Evolutionary conservation across 1,284 basidiomycete species (phyloP), one percentile per base, ranked within the genome.

Genomic region (Blastosporella zonata): DNA sequence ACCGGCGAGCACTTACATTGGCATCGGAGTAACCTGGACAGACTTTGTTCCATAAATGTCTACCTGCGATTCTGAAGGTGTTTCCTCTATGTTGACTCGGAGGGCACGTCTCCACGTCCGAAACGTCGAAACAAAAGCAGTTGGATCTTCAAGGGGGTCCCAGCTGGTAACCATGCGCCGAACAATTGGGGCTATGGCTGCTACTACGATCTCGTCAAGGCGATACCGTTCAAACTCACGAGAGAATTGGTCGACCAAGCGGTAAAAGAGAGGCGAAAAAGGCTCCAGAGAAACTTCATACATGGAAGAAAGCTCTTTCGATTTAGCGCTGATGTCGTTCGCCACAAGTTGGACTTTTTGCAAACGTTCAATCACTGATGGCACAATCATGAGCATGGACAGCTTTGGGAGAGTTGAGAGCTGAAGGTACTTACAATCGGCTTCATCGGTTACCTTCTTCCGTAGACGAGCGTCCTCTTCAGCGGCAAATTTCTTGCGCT

Each of bases 171-270:
- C 73, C 67, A 84, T 74, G 18, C 83, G 73, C 35, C 85, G 81
- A 20, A 93, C 84, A 3, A 84, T 69, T 0, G 93, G 93, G 5
- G 87, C 80, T 47, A 98, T 86, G 1, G 94, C 91, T 31, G 87
- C 94, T 0, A 99, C 90, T 0, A 97, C 81, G 12, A 97, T 82
- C 62, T 98, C 95, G 60, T 99, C 97, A 20, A 97, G 68, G 8
- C 77, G 73, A 62, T 93, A 87, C 55, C 71, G 75, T 37, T 87
- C 83, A 59, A 93, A 95, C 62, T 98, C 95, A 12, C 72, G 68
- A 1, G 82, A 72, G 56, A 84, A 94, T 48, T 90, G 79, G 44
- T 78, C 75, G 6, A 89, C 68, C 5, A 97, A 75, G 35, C 76
- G 78, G 55, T 86, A 79, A 59, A 97, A 87, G 31, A 79, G 69